Percentiles rank a stretch among this genome's conserved stretches.
Conservation (phyloP, 805 yeast species). For the Saturnispora quitensis region DNA sequence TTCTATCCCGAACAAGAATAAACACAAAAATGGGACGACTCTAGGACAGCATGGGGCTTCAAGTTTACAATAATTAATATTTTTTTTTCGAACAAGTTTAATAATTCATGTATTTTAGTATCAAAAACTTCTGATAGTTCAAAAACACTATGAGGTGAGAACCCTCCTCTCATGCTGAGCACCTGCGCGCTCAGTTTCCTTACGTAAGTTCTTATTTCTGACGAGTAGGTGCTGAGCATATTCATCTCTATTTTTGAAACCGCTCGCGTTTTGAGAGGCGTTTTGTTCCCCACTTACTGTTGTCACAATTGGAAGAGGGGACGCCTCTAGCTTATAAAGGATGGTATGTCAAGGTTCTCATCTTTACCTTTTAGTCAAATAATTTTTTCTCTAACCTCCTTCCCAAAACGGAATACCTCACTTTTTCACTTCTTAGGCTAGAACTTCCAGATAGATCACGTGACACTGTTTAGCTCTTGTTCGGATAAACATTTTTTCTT, state of each 20-base stretch:
- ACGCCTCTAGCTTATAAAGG: background rate
- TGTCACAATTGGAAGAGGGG: constrained; percentile 4
- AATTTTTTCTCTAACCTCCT: background rate
- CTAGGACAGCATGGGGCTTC: too few relatives aligned
- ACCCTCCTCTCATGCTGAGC: background rate
- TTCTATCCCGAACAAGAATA: background rate
- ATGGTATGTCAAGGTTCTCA: background rate
- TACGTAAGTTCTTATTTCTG: background rate
- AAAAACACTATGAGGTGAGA: background rate
- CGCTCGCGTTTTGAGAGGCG: background rate
- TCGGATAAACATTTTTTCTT: too few relatives aligned
- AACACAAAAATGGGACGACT: background rate
- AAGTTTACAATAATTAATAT: too few relatives aligned
- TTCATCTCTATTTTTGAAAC: background rate
- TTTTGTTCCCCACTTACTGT: background rate
- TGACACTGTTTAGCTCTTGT: background rate
- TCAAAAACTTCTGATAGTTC: too few relatives aligned
- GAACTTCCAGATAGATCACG: background rate
- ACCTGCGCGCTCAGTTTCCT: background rate
- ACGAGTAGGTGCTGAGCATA: background rate
- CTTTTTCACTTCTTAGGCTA: too few relatives aligned
- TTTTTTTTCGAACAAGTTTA: too few relatives aligned
- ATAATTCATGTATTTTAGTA: too few relatives aligned
- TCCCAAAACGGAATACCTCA: background rate
- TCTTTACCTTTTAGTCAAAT: background rate